Evolutionary conservation across 78 protist genomes (phyloP).

Genomic region (Bodo saltans): DNA sequence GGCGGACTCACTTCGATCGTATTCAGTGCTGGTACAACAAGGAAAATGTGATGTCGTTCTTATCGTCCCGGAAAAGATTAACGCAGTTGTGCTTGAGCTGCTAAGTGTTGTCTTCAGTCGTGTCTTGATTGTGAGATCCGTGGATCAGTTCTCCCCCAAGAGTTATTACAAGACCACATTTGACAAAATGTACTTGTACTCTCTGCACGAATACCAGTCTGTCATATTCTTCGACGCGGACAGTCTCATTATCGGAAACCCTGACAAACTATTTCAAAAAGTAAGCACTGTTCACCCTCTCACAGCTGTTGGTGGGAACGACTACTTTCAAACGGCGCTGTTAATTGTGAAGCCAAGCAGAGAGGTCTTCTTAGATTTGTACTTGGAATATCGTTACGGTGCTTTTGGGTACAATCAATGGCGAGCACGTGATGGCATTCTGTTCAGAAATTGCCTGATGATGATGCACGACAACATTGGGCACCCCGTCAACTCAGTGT

Average conservation of each 20-base stretch:
- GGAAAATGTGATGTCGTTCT: background rate
- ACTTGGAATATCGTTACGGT: background rate
- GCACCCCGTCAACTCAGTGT: background rate
- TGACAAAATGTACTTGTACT: constrained; percentile 16
- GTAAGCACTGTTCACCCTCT: background rate
- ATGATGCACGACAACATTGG: background rate
- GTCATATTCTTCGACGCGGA: constrained; percentile 21
- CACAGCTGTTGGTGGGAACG: background rate
- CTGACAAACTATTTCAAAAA: background rate
- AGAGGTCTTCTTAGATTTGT: background rate
- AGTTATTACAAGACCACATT: background rate
- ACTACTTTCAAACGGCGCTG: background rate
- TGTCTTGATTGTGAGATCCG: background rate
- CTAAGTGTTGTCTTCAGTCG: background rate
- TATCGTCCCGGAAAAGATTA: background rate
- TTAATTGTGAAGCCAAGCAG: background rate
- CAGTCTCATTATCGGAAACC: constrained; percentile 1
- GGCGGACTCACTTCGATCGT: background rate
- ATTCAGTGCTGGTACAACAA: background rate
- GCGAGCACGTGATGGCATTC: background rate
- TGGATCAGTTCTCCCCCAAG: background rate
- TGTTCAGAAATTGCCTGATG: background rate
- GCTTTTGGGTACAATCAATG: background rate
- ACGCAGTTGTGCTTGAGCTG: background rate
- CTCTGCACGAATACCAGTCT: background rate